Evolutionary conservation across 441 rosid genomes (phyloP), one percentile per base, ranked within the genome.

Genomic region (Adansonia grandidieri): DNA sequence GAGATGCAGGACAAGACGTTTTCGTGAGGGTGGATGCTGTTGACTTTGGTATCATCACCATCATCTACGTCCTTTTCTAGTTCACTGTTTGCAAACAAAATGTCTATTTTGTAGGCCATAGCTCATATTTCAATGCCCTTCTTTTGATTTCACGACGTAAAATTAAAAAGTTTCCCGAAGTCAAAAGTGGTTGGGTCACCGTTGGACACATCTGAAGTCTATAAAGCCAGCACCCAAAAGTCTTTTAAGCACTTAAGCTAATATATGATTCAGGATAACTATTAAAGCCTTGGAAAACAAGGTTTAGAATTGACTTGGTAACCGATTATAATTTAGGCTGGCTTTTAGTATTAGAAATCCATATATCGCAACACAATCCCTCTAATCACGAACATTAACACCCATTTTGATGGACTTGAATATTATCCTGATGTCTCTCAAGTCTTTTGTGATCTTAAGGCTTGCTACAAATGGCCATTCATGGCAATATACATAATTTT

Each of bases 21-120:
- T 88, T 78, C n/a, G 28, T 89, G 7, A 86, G 91, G 1, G 93
- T 82, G 0, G 89, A 87, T 68, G 86, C 87, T 54, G 74, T 19
- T 44, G 79, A 80, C 71, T 68, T 85, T 82, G 86, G 90, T 85
- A 87, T 48, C 9, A 32, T 32, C 37, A 32, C 37, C 3, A 32
- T 32, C 37, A 32, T 32, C 37, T 2, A 32, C 37, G 37, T 32
- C 37, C 19, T 69, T 9, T 28, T 62, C 19, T 48, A 6, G 3
- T 17, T 56, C 15, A 4, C 10, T 10, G 3, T 69, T 48, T 1
- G 4, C 13, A 48, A 47, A 10, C 1, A 19, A n/a, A 17, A 57
- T 17, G 19, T 57, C 62, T 57, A 19, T 57, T 57, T 57, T 57
- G 62, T 19, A 57, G 28, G 28, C 28, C 62, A 57, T 58, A 19